Evolutionary conservation across 441 rosid species (phyloP).

Genomic region (Breynia disticha): DNA sequence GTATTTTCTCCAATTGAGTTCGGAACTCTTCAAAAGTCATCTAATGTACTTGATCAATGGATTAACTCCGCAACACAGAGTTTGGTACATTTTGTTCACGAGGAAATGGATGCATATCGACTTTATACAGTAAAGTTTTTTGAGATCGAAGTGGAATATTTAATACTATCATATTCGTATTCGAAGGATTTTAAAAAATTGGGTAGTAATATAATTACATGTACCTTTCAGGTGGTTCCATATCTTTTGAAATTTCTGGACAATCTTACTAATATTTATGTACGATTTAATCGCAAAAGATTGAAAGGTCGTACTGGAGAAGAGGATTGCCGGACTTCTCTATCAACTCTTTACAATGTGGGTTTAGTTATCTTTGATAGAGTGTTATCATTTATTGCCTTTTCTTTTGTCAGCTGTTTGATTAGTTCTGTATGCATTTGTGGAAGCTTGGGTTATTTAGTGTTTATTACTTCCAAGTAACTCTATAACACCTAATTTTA

Average conservation of each 20-base stretch:
- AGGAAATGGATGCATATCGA: slow-evolving; percentile 92
- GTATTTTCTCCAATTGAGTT: slow-evolving; percentile 61
- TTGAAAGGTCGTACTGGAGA: slow-evolving; percentile 92
- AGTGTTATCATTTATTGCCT: neutral
- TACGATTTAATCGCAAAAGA: slow-evolving; percentile 95
- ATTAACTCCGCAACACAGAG: slow-evolving; percentile 96
- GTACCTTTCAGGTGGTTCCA: slow-evolving; percentile 73
- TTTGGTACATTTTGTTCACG: slow-evolving; percentile 80
- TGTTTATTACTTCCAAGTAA: no score
- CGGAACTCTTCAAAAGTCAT: slow-evolving; percentile 52
- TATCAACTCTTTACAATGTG: slow-evolving; percentile 91
- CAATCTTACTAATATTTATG: slow-evolving; percentile 91
- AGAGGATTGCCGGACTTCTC: slow-evolving; percentile 79
- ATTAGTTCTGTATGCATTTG: neutral
- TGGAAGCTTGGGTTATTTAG: no score
- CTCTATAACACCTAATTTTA: no score
- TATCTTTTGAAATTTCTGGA: slow-evolving; percentile 89
- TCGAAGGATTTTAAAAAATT: neutral
- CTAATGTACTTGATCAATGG: slow-evolving; percentile 98
- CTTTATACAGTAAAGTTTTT: slow-evolving; percentile 72
- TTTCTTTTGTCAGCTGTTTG: neutral
- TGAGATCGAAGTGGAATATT: slow-evolving; percentile 2
- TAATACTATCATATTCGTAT: no score
- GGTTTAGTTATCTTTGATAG: slow-evolving; percentile 8
- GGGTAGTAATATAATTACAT: neutral